phyloP scores from a whole-genome alignment of 352 stramenopile species.

The Phytophthora tentaculata region DNA sequence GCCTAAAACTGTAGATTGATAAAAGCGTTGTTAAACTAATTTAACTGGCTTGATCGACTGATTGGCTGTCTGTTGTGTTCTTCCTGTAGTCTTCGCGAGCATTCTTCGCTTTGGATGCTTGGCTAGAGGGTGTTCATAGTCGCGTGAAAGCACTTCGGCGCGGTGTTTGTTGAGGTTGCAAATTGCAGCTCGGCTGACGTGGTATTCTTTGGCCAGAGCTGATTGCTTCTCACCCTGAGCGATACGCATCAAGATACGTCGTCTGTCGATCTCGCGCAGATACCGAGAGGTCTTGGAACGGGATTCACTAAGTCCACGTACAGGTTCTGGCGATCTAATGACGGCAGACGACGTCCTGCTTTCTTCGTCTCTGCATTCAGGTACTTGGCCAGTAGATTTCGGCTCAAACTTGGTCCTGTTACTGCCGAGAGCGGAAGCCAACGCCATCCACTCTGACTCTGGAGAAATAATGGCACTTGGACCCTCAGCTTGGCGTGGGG shows the following conservation, averaged over 20 bases:
- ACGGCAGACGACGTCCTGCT: slow-evolving; percentile 10
- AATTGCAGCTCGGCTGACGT: slow-evolving; percentile 71
- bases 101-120: slow-evolving; percentile 63
- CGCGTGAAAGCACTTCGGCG: slow-evolving; percentile 53
- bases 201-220: slow-evolving; percentile 68
- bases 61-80: background rate
- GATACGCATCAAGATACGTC: slow-evolving; percentile 62
- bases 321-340: slow-evolving; percentile 16
- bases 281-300: slow-evolving; percentile 60
- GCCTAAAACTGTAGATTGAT: too few relatives aligned
- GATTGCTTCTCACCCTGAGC: slow-evolving; percentile 69
- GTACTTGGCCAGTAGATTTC: slow-evolving; percentile 6
- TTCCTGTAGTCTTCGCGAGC: slow-evolving; percentile 11
- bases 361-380: background rate
- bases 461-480: background rate
- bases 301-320: background rate
- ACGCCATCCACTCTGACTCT: slow-evolving; percentile 14
- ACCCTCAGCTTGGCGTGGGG: slow-evolving; percentile 9
- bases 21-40: background rate
- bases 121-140: slow-evolving; percentile 58
- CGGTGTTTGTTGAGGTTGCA: slow-evolving; percentile 78
- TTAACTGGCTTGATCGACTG: background rate
- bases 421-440: slow-evolving; percentile 10
- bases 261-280: slow-evolving; percentile 71
- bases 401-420: background rate